These are phyloP conservation scores for Fraxinus quadrangulata DNA, from an alignment of 257 asterid genomes.

Conservation along the genomic window DNA sequence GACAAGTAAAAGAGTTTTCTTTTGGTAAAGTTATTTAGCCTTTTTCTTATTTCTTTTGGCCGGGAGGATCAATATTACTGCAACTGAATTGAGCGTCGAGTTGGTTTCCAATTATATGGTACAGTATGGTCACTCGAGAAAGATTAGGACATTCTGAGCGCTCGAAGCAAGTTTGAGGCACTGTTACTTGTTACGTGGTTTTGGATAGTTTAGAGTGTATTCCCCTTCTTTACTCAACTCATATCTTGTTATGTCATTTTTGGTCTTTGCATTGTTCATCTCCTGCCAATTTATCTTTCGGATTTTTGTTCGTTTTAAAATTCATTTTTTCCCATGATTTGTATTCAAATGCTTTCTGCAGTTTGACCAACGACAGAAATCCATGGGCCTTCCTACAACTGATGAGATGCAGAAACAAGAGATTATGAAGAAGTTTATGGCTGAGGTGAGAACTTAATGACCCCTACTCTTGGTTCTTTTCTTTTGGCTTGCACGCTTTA, in stretches of 20 bases:
- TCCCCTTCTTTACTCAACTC: neutral
- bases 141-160: neutral
- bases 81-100: neutral
- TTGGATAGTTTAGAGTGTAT: neutral
- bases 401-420: conserved; percentile 84
- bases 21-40: neutral
- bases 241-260: neutral
- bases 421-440: conserved; percentile 71
- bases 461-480: neutral
- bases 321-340: neutral
- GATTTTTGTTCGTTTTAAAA: neutral
- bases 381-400: conserved; percentile 75
- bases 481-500: neutral
- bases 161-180: neutral
- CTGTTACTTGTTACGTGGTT: neutral
- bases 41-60: neutral
- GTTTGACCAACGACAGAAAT: conserved; percentile 77
- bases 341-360: conserved; percentile 28
- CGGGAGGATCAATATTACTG: neutral
- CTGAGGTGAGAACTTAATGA: conserved; percentile 50
- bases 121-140: neutral
- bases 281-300: neutral
- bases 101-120: neutral
- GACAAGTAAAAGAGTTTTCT: no score
- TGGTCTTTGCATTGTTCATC: neutral